Conservation (phyloP, 225 moss, liverwort and hornwort species). For the Anthoceros angustus region DNA sequence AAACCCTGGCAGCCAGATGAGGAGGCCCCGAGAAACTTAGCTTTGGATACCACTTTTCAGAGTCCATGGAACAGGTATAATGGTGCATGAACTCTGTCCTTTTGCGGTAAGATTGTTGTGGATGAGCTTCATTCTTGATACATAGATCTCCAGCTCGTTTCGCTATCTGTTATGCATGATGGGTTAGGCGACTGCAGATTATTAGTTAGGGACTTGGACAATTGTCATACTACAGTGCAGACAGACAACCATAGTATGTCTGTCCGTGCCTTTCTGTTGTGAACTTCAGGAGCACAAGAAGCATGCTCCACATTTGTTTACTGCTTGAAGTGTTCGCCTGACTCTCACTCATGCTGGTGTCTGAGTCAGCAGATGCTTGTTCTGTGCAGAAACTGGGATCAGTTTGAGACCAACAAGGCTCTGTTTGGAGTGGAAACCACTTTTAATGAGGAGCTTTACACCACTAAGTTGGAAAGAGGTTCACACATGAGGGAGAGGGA, state of each 20-base stretch:
- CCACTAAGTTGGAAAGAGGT: slow-evolving; percentile 76
- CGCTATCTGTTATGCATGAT: background rate
- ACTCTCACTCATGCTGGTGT: too few relatives aligned
- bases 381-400: slow-evolving; percentile 58
- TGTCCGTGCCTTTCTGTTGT: too few relatives aligned
- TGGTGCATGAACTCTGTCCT: background rate
- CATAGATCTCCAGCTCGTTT: too few relatives aligned
- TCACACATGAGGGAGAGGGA: slow-evolving; percentile 81
- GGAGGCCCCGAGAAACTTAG: slow-evolving; percentile 36
- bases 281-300: too few relatives aligned
- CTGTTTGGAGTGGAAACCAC: slow-evolving; percentile 89
- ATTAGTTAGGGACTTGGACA: slow-evolving; percentile 6
- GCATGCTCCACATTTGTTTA: too few relatives aligned
- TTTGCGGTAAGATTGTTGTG: too few relatives aligned
- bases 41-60: slow-evolving; percentile 36
- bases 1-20: slow-evolving; percentile 86
- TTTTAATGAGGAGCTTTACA: slow-evolving; percentile 86
- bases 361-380: too few relatives aligned
- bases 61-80: slow-evolving; percentile 32
- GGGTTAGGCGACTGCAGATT: background rate
- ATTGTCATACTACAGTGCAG: background rate
- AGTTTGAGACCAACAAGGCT: slow-evolving; percentile 79
- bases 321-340: too few relatives aligned
- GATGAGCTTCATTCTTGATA: too few relatives aligned
- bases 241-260: background rate